Percentiles rank a stretch among this genome's conserved stretches.
Conservation (phyloP, 2,329 filamentous ascomycete genomes). For the Aphanoascus verrucosus region DNA sequence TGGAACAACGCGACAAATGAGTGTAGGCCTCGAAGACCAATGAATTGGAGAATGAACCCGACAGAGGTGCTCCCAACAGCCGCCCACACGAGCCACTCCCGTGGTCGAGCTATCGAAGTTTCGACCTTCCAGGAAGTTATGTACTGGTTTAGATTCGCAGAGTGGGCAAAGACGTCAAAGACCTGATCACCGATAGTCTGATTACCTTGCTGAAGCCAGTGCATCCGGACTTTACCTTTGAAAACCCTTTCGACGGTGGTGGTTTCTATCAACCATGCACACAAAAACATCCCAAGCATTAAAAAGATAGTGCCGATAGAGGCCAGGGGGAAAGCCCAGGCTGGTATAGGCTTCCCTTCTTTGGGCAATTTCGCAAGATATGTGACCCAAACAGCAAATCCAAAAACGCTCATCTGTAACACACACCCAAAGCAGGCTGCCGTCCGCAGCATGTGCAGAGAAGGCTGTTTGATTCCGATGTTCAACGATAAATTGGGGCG, state of each 20-base stretch:
- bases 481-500: conserved; percentile 21
- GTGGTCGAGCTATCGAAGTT: no score
- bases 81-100: conserved; percentile 16
- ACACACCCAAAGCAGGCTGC: conserved; percentile 19
- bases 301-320: conserved; percentile 26
- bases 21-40: conserved; percentile 31
- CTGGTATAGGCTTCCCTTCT: neutral
- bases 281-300: conserved; percentile 21
- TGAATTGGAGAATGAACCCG: conserved; percentile 32
- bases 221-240: conserved; percentile 16
- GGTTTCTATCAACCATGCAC: conserved; percentile 26
- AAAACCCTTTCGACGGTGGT: conserved; percentile 18
- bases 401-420: conserved; percentile 11
- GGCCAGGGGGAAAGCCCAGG: conserved; percentile 26
- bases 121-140: neutral
- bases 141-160: neutral
- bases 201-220: conserved; percentile 32
- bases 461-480: conserved; percentile 16
- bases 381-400: conserved; percentile 4
- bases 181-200: conserved; percentile 32
- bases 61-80: conserved; percentile 22
- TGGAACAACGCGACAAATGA: conserved; percentile 13
- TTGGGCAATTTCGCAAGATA: conserved; percentile 1
- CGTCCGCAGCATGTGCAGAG: neutral
- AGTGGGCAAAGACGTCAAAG: conserved; percentile 26